Conservation (phyloP, 192 early-diverging fungal species). For the Podila clonocystis region DNA sequence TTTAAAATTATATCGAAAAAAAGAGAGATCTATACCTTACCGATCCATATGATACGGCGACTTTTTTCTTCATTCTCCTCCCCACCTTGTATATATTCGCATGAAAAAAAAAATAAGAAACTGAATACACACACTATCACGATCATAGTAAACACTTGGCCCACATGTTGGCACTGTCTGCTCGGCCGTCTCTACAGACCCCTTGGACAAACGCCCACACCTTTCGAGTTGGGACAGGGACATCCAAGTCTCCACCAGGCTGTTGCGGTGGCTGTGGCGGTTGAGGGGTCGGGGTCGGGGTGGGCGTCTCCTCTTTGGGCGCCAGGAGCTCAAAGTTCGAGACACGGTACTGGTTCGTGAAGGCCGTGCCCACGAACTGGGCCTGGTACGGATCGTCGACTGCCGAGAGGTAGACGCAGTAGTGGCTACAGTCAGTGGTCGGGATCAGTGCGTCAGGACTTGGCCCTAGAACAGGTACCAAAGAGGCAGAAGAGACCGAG, state of each 20-base stretch:
- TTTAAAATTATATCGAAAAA: too few species aligned
- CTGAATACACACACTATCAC: not conserved
- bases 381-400: not conserved
- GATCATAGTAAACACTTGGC: not conserved
- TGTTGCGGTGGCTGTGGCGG: not conserved
- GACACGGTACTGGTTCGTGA: conserved; percentile 26
- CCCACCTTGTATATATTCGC: not conserved
- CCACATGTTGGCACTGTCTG: conserved; percentile 22
- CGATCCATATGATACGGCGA: not conserved
- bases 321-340: conserved; percentile 9
- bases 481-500: not conserved
- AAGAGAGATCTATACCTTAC: too few species aligned
- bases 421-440: conserved; percentile 27
- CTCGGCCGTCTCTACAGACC: conserved; percentile 30
- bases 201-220: conserved; percentile 40
- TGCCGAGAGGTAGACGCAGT: conserved; percentile 19
- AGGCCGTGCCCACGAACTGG: conserved; percentile 32
- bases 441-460: not conserved
- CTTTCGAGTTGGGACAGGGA: not conserved
- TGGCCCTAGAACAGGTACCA: not conserved
- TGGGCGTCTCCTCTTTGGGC: too few species aligned
- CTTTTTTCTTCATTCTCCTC: not conserved
- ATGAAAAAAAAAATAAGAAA: not conserved
- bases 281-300: too few species aligned
- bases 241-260: not conserved